Percentiles rank a stretch among this genome's conserved stretches.
These are phyloP conservation scores for Vaccinium myrtillus DNA, from an alignment of 148 eudicot genomes.

Conservation along the genomic window DNA sequence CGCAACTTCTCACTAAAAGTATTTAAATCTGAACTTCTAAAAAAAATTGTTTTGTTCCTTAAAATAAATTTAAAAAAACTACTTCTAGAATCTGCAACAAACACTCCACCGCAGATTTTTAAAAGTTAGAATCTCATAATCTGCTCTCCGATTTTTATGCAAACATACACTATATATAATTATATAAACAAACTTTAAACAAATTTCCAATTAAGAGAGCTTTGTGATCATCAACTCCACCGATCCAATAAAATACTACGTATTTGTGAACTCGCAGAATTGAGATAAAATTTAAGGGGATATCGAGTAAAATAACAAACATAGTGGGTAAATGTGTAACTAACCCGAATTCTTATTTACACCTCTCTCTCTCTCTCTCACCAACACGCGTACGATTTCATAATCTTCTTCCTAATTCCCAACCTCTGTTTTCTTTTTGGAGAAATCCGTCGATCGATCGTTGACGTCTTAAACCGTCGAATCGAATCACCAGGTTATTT, in stretches of 20 bases:
- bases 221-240: no score
- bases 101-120: no score
- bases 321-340: not conserved
- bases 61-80: no score
- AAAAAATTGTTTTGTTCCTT: no score
- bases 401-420: not conserved
- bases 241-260: not conserved
- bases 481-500: conserved; percentile 1
- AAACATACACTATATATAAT: no score
- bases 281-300: not conserved
- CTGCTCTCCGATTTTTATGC: no score
- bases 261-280: not conserved
- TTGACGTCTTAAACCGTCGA: not conserved
- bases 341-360: not conserved
- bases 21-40: no score
- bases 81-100: no score
- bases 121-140: no score
- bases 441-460: conserved; percentile 1
- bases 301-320: not conserved
- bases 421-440: not conserved
- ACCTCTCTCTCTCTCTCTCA: not conserved
- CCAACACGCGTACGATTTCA: not conserved
- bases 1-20: no score
- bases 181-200: no score
- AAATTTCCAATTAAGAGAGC: no score